phyloP scores from a whole-genome alignment of 495 filamentous ascomycete genomes.

The Penicillium salamii region DNA sequence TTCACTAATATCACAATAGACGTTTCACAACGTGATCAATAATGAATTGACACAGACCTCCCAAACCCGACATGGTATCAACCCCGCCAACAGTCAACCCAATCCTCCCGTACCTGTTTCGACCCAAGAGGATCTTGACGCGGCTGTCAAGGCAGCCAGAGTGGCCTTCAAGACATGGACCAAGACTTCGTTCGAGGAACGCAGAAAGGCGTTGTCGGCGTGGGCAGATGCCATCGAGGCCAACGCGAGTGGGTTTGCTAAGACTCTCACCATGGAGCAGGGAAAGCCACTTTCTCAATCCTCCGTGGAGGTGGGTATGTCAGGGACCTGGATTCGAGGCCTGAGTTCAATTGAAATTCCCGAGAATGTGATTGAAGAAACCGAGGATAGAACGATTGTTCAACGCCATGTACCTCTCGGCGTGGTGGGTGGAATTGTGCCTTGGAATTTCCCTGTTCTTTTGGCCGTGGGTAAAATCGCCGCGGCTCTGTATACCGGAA shows the following conservation, averaged over 20 bases:
- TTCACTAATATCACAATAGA: conserved; percentile 10
- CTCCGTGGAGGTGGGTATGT: conserved; percentile 24
- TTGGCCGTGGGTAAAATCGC: conserved; percentile 57
- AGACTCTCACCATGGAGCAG: conserved; percentile 52
- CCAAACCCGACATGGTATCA: conserved; percentile 39
- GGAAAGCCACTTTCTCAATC: conserved; percentile 50
- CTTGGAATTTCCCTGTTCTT: conserved; percentile 61
- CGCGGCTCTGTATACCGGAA: conserved; percentile 56
- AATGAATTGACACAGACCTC: conserved; percentile 30
- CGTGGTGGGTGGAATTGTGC: conserved; percentile 58
- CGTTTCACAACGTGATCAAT: conserved; percentile 38
- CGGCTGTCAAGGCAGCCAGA: conserved; percentile 45
- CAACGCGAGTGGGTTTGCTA: conserved; percentile 44
- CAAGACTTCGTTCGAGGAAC: conserved; percentile 47
- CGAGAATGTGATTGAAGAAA: conserved; percentile 43
- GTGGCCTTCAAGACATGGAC: conserved; percentile 53
- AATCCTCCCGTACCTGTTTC: conserved; percentile 55
- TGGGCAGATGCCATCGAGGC: conserved; percentile 47
- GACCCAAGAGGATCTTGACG: conserved; percentile 52
- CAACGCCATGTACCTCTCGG: conserved; percentile 56
- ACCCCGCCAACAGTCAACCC: conserved; percentile 48
- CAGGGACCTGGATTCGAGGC: conserved; percentile 19
- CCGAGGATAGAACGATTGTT: conserved; percentile 42
- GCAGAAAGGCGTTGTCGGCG: conserved; percentile 52
- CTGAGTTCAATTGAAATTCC: conserved; percentile 23